These are phyloP conservation scores for Phytophthora colocasiae DNA, from an alignment of 352 stramenopile genomes.

Conservation along the genomic window DNA sequence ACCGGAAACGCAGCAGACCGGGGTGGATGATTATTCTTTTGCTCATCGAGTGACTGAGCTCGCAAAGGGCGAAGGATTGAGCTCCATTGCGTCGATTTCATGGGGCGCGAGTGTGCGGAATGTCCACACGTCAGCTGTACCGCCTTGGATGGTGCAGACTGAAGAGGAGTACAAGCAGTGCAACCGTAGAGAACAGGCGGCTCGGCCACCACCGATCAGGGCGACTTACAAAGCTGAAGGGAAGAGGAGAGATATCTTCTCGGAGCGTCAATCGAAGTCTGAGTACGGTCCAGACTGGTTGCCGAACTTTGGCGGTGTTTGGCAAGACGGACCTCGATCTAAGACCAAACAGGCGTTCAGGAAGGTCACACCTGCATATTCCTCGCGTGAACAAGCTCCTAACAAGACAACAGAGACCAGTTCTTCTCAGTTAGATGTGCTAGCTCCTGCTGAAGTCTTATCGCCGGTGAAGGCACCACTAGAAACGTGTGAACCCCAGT, in stretches of 20 bases:
- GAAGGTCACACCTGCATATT: conserved; percentile 30
- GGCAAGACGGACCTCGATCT: conserved; percentile 70
- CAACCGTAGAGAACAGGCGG: conserved; percentile 43
- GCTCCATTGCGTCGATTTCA: conserved; percentile 44
- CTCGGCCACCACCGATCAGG: neutral
- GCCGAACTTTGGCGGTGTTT: conserved; percentile 81
- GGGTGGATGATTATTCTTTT: conserved; percentile 17
- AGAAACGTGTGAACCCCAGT: neutral
- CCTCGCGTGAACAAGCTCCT: conserved; percentile 9
- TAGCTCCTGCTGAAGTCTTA: conserved; percentile 6
- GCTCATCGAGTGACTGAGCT: conserved; percentile 59
- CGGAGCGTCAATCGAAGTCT: conserved; percentile 31
- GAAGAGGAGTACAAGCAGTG: conserved; percentile 77
- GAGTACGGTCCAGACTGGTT: conserved; percentile 59
- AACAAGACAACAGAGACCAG: neutral
- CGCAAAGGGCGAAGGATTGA: conserved; percentile 50
- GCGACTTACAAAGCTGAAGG: conserved; percentile 9
- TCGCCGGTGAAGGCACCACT: neutral
- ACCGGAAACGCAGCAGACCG: conserved; percentile 8
- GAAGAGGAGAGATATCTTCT: conserved; percentile 45
- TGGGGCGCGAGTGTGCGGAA: conserved; percentile 62
- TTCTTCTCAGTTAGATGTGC: neutral
- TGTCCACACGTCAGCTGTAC: conserved; percentile 67
- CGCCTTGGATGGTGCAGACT: conserved; percentile 75
- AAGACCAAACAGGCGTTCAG: conserved; percentile 67